Evolutionary conservation across 2,329 filamentous ascomycete genomes (phyloP).

Genomic region (Talaromyces sp.): DNA sequence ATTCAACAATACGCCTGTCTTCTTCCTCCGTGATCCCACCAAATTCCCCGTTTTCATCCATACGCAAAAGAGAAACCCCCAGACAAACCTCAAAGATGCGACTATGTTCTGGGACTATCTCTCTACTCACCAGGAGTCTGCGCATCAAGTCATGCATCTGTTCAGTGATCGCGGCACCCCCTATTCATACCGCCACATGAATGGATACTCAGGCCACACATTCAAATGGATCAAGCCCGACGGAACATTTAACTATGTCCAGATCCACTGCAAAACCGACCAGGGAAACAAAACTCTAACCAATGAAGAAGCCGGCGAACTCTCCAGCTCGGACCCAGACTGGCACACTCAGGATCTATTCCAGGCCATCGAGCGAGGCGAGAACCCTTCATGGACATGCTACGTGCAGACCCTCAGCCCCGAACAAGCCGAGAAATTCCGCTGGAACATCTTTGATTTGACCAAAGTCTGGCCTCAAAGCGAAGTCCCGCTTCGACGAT

Average conservation of each 20-base stretch:
- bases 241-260: conserved; percentile 62
- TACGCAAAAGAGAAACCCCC: conserved; percentile 69
- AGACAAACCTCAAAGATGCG: conserved; percentile 65
- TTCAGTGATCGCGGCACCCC: conserved; percentile 65
- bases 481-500: conserved; percentile 57
- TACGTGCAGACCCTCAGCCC: conserved; percentile 62
- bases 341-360: conserved; percentile 62
- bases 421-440: conserved; percentile 58
- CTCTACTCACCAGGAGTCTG: conserved; percentile 58
- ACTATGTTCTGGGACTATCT: conserved; percentile 68
- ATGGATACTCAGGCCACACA: conserved; percentile 65
- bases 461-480: conserved; percentile 67
- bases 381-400: conserved; percentile 61
- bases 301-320: conserved; percentile 53
- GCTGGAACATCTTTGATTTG: conserved; percentile 64
- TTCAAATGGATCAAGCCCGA: conserved; percentile 65
- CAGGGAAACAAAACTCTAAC: conserved; percentile 60
- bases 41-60: conserved; percentile 73
- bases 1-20: conserved; percentile 70
- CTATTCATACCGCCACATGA: conserved; percentile 63
- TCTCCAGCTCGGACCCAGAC: conserved; percentile 59
- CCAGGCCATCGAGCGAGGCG: conserved; percentile 58
- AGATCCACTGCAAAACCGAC: conserved; percentile 62
- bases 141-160: conserved; percentile 63
- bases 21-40: conserved; percentile 69